A percentile compares a stretch with the other conserved stretches of the same genome.
Evolutionary conservation across 306 rosid genomes (phyloP).

Genomic region (Quercus aquifolioides): DNA sequence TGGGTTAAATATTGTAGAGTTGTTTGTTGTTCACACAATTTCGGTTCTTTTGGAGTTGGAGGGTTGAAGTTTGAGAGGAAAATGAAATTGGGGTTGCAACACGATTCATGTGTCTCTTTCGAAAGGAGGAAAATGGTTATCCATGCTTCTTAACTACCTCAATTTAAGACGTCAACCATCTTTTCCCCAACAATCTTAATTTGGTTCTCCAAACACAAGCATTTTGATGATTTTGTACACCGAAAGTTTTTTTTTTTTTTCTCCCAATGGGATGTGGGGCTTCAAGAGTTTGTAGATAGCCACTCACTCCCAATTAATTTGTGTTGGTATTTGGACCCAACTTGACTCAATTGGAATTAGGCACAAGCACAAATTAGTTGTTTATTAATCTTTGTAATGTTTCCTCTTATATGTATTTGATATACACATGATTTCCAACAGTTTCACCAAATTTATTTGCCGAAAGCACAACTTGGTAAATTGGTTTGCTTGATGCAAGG

Average conservation of each 20-base stretch:
- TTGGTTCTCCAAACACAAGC: neutral
- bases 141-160: conserved; percentile 47
- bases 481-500: no score
- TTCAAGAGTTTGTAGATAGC: neutral
- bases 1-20: conserved; percentile 28
- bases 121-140: conserved; percentile 20
- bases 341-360: no score
- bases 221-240: neutral
- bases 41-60: conserved; percentile 14
- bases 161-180: conserved; percentile 21
- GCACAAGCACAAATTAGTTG: no score
- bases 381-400: no score
- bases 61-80: neutral
- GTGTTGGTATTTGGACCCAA: no score
- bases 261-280: neutral
- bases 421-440: no score
- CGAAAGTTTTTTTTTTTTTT: neutral
- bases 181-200: conserved; percentile 20
- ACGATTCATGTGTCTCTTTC: conserved; percentile 46
- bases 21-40: conserved; percentile 37
- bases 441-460: no score
- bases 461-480: no score
- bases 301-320: no score
- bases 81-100: conserved; percentile 17
- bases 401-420: no score